Evolutionary conservation across 208 protist species (phyloP).

Genomic region (Crithidia acanthocephali): DNA sequence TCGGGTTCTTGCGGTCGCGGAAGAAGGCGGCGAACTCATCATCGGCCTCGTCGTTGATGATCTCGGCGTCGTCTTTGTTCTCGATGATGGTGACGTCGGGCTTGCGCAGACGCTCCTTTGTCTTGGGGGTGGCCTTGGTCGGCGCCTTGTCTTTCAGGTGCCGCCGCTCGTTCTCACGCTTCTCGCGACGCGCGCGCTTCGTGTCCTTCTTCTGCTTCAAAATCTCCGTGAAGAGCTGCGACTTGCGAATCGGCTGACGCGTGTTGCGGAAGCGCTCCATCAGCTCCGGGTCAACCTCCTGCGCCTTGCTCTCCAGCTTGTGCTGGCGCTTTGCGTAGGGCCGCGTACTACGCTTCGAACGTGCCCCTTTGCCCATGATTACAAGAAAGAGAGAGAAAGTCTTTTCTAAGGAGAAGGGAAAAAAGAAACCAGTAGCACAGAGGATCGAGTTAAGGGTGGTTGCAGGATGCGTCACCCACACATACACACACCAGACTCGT

Average conservation of each 20-base stretch:
- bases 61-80: slow-evolving; percentile 73
- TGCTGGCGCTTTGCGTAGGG: slow-evolving; percentile 40
- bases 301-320: slow-evolving; percentile 44
- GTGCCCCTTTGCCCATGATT: slow-evolving; percentile 80
- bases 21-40: slow-evolving; percentile 91
- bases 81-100: slow-evolving; percentile 82
- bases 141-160: slow-evolving; percentile 76
- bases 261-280: slow-evolving; percentile 87
- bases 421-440: background rate
- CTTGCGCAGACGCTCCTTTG: slow-evolving; percentile 85
- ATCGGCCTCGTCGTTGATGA: slow-evolving; percentile 88
- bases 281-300: slow-evolving; percentile 76
- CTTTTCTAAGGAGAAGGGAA: background rate
- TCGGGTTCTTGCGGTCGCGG: slow-evolving; percentile 63
- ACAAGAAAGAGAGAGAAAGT: background rate
- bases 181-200: slow-evolving; percentile 84
- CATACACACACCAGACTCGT: no score
- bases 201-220: slow-evolving; percentile 90
- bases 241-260: slow-evolving; percentile 83
- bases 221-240: slow-evolving; percentile 85
- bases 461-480: no score
- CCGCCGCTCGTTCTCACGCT: slow-evolving; percentile 75
- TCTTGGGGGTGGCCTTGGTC: slow-evolving; percentile 84
- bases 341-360: slow-evolving; percentile 65
- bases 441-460: background rate